A percentile compares a stretch with the other conserved stretches of the same genome.
Evolutionary conservation across 768 basidiomycete species (phyloP).

Genomic region (Calocybe indica): DNA sequence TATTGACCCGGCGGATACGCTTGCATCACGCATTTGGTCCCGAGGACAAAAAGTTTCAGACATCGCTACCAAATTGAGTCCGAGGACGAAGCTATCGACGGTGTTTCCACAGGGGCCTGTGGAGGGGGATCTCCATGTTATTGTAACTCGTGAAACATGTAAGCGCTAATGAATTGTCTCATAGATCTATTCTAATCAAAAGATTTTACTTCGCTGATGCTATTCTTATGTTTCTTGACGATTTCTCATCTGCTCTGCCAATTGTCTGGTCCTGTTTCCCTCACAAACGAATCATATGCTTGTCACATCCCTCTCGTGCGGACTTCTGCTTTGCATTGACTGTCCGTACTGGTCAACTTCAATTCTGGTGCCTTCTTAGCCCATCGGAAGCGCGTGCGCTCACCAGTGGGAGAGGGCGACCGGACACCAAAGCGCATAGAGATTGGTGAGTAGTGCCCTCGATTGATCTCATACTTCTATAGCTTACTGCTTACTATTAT

Average conservation of each 20-base stretch:
- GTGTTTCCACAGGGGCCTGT: no score
- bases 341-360: background rate
- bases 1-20: background rate
- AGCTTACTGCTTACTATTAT: no score
- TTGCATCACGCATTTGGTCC: background rate
- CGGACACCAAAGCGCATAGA: slow-evolving; percentile 5
- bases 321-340: no score
- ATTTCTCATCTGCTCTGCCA: background rate
- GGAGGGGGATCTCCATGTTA: no score
- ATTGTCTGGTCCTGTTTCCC: slow-evolving; percentile 1
- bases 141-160: no score
- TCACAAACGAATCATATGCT: slow-evolving; percentile 6
- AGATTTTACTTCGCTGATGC: background rate
- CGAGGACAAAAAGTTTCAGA: background rate
- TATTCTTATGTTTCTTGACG: background rate
- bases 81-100: background rate
- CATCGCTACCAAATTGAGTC: background rate
- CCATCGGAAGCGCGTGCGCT: slow-evolving; percentile 4
- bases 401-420: slow-evolving; percentile 6
- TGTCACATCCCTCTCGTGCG: background rate
- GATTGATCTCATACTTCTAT: no score
- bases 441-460: background rate
- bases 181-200: no score
- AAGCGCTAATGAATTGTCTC: no score
- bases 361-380: slow-evolving; percentile 5